phyloP scores from a whole-genome alignment of 2,329 filamentous ascomycete species.

The Aspergillus sp. region DNA sequence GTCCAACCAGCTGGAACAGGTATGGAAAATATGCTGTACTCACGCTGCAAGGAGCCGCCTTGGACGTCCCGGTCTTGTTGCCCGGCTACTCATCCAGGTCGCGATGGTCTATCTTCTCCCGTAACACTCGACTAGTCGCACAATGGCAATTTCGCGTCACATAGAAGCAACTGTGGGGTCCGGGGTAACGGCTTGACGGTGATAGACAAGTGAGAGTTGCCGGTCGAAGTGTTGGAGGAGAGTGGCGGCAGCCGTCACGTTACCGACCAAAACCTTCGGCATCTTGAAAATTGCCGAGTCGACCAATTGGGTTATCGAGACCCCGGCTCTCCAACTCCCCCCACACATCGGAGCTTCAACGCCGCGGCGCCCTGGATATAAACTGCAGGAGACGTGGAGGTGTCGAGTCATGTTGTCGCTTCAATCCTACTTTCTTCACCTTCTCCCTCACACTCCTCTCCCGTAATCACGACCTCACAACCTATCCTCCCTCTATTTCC shows the following conservation, averaged over 20 bases:
- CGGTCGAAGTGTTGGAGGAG: not conserved
- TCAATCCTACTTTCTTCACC: not conserved
- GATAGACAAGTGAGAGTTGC: not conserved
- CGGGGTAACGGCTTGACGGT: conserved; percentile 1
- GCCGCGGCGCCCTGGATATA: conserved; percentile 3
- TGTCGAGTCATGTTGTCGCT: not conserved
- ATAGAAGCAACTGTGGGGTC: conserved; percentile 8
- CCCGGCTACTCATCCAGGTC: conserved; percentile 1
- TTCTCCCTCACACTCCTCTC: not conserved
- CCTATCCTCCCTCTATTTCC: not conserved
- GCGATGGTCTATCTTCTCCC: not conserved
- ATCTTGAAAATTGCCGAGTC: not conserved
- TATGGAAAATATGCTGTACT: not conserved
- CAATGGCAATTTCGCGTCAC: not conserved
- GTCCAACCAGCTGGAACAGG: not conserved
- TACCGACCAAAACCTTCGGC: not conserved
- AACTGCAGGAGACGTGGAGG: not conserved
- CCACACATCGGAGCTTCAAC: not conserved
- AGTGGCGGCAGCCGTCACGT: not conserved
- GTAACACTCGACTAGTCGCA: not conserved
- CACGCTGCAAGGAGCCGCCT: conserved; percentile 12
- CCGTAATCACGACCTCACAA: not conserved
- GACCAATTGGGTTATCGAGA: not conserved
- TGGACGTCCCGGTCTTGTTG: conserved; percentile 2
- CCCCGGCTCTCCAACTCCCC: not conserved